Base-by-base conservation (phyloP, 306 rosid species). In the Ormosia emarginata region DNA sequence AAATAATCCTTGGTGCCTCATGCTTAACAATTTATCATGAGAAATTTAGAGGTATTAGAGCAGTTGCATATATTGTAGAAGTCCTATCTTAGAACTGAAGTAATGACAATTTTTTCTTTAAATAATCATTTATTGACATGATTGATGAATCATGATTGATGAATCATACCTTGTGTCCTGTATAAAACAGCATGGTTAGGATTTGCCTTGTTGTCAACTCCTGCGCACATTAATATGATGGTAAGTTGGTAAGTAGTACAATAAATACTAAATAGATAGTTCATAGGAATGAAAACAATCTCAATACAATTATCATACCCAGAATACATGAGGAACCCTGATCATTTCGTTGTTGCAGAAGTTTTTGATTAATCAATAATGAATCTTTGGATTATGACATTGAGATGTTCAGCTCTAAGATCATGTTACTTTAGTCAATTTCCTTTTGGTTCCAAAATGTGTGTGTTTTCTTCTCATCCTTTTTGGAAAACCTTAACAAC, bases 151-250 rank as follows among this genome's bases (percentile, higher is more conserved):
- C 83, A 40, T 87, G n/a, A n/a, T n/a, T n/a, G n/a, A n/a, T n/a
- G n/a, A n/a, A n/a, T n/a, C n/a, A n/a, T n/a, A 92, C 97, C 98
- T 91, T 94, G 53, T 53, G 84, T 63, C 98, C 98, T 9, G 56
- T 33, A 86, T 67, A 91, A 84, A 92, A 94, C 82, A 92, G 83
- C 98, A 92, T 94, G 40, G 91, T 90, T 74, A 94, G 89, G 84
- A 94, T 93, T 86, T 85, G 90, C 71, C 76, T 89, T 37, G 90
- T 92, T 4, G 98, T 92, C 87, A 85, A 85, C 67, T 90, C 97
- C 98, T 94, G 87, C 81, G 81, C 2, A 80, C 29, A 87, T 63
- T 71, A 72, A 69, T 66, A 61, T 71, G 76, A 44, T 77, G 65
- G 34, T 77, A 82, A 37, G 44, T 81, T 55, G 70, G 47, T 29